Base-by-base conservation (phyloP, 208 protist genomes). In the Leishmania turanica region DNA sequence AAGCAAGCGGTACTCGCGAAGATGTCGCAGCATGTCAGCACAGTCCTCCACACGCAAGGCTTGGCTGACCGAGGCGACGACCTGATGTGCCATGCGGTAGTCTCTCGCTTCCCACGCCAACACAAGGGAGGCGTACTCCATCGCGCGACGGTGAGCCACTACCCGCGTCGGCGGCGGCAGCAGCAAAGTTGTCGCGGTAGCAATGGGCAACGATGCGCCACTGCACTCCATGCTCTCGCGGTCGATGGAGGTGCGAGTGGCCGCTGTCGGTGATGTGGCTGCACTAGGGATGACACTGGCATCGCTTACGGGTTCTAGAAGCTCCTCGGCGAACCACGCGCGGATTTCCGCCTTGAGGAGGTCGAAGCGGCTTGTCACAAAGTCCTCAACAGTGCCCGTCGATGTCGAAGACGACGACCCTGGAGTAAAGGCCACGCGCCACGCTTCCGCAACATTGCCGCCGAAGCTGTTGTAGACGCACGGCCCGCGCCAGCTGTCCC, bases 111-210 rank as follows among this genome's bases (percentile, higher is more conserved):
- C 87, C 78, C 95, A 87, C 19, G 85, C 83, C 64, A 97, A 86
- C 31, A 96, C 89, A 27, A 97, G 79, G 17, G 91, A 83, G 15
- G 91, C 91, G 78, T 96, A 96, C 65, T 87, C 86, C 86, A 94
- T 91, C 5, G 85, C 84, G 9, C 92, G 90, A n/a, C 77, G 71
- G 40, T 79, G 65, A 19, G 51, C 51, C 7, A 64, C 76, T 47
- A 65, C 40, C 54, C 24, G 54, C 34, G 51, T 24, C 13, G 24
- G 27, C 56, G 21, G 45, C 21, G 54, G 51, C 6, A 21, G 13
- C 47, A 47, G 31, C 19, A 34, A 19, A 21, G 42, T 34, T n/a
- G 74, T 13, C 21, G 51, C 2, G 24, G 53, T 60, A 31, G 49
- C 2, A 58, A 19, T 31, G 1, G 47, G 24, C 66, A 5, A 62